A percentile compares a stretch with the other conserved stretches of the same genome.
Conservation (phyloP, 176 grass and related monocot species). For the Phoenix dactylifera region DNA sequence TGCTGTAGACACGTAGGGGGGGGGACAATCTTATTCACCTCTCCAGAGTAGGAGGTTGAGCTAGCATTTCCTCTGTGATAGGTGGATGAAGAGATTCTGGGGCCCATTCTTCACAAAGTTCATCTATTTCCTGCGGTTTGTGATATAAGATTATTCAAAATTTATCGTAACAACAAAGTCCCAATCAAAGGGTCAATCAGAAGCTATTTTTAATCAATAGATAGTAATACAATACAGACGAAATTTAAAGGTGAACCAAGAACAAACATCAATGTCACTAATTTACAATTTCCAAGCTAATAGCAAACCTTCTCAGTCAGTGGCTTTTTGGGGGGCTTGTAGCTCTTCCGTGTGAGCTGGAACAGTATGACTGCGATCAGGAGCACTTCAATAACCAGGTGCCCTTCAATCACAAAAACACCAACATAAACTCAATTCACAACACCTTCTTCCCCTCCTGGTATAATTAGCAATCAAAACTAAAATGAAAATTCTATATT, state of each 20-base stretch:
- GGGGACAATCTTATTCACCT: constrained; percentile 33
- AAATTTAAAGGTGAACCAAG: too few species aligned
- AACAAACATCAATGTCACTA: too few species aligned
- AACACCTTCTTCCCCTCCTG: too few species aligned
- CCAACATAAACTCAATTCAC: constrained; percentile 8
- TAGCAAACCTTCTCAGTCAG: constrained; percentile 69
- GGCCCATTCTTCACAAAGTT: constrained; percentile 88
- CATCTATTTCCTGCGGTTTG: constrained; percentile 73
- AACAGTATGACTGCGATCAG: constrained; percentile 84
- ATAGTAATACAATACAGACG: too few species aligned
- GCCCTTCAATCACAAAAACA: constrained; percentile 41
- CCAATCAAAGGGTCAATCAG: too few species aligned
- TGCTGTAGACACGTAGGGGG: too few species aligned
- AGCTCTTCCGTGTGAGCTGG: constrained; percentile 95
- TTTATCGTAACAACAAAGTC: background rate
- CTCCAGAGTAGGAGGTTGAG: constrained; percentile 59
- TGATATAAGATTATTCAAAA: constrained; percentile 12
- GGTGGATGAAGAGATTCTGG: constrained; percentile 81
- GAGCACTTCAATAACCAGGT: constrained; percentile 87
- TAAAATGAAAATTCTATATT: too few species aligned
- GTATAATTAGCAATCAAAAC: too few species aligned
- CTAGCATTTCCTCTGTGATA: constrained; percentile 43
- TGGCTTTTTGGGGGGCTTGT: constrained; percentile 96
- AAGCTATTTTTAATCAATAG: too few species aligned
- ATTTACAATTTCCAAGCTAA: too few species aligned